Base-by-base conservation (phyloP, 179 eudicot species). In the Beta lomatogona region DNA sequence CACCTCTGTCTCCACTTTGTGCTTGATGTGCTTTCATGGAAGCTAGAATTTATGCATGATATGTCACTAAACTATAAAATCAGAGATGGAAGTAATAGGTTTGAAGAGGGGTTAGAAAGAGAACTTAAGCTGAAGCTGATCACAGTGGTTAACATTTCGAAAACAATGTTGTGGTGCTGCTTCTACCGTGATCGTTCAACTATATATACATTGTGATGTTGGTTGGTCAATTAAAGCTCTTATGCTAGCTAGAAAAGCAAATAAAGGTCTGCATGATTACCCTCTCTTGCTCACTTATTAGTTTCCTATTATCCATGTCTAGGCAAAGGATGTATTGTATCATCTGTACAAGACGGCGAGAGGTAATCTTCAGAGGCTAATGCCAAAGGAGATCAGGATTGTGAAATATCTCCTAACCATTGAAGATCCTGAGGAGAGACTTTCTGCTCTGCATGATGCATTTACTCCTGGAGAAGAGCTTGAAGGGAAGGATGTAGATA, bases 391-490 rank as follows among this genome's bases (percentile, higher is more conserved):
- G 88, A 84, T 91, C 68, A 88, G 98, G 82, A 94, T 96, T 82
- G 83, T 91, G 44, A 93, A 94, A 83, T 91, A 93, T 88, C 91
- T 96, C 73, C 92, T 96, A 22, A 90, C 87, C 46, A 87, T 96
- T 19, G 87, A 90, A 85, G 99, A 96, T 87, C 98, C 97, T 8
- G 93, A 94, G 85, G 93, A 92, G 88, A 92, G 77, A 67, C 80
- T 91, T 72, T 85, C 90, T 79, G 90, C 93, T 61, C 77, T 96
- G 55, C 89, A 83, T 8, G 98, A 96, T 79, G 99, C 99, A 46
- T 96, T 96, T 85, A 93, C 94, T 52, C 98, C 97, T 3, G 94
- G 98, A 71, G 93, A 86, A 66, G 98, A 96, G 83, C 83, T 89
- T 61, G 94, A 92, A 86, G 98, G 94, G 45, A 78, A 67, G 73